Conservation (phyloP, 768 basidiomycete genomes). For the Pulveroboletus sp. region DNA sequence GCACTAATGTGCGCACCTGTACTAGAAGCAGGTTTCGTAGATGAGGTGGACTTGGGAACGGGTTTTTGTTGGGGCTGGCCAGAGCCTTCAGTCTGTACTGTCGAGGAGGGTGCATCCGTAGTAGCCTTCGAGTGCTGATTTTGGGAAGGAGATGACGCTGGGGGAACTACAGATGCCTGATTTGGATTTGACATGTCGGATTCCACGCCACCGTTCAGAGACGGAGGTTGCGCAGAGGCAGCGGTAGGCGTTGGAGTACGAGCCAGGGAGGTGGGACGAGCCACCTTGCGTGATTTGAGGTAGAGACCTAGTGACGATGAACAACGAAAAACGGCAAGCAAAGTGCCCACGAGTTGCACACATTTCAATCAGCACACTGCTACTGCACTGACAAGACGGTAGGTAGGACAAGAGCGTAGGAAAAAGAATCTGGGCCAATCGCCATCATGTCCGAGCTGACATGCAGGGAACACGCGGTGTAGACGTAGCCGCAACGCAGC, state of each 20-base stretch:
- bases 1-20: constrained; percentile 30
- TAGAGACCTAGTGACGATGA: constrained; percentile 61
- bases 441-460: constrained; percentile 29
- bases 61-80: constrained; percentile 25
- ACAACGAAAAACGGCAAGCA: constrained; percentile 31
- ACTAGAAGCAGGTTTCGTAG: constrained; percentile 25
- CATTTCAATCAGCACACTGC: constrained; percentile 38
- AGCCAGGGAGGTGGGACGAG: constrained; percentile 60
- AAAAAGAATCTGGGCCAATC: constrained; percentile 33
- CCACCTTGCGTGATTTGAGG: constrained; percentile 76
- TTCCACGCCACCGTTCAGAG: constrained; percentile 32
- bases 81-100: constrained; percentile 24
- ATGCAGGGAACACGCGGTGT: constrained; percentile 33
- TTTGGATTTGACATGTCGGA: constrained; percentile 35
- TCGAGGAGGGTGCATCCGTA: constrained; percentile 25
- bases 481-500: constrained; percentile 30
- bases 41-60: constrained; percentile 20
- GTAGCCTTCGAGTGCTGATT: constrained; percentile 31
- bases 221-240: constrained; percentile 30
- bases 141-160: constrained; percentile 23
- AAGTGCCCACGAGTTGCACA: constrained; percentile 35
- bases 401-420: constrained; percentile 29
- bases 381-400: constrained; percentile 33
- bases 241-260: constrained; percentile 33
- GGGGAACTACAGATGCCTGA: constrained; percentile 32